phyloP scores from a whole-genome alignment of 2,329 filamentous ascomycete species.

The Epichloe baconii region DNA sequence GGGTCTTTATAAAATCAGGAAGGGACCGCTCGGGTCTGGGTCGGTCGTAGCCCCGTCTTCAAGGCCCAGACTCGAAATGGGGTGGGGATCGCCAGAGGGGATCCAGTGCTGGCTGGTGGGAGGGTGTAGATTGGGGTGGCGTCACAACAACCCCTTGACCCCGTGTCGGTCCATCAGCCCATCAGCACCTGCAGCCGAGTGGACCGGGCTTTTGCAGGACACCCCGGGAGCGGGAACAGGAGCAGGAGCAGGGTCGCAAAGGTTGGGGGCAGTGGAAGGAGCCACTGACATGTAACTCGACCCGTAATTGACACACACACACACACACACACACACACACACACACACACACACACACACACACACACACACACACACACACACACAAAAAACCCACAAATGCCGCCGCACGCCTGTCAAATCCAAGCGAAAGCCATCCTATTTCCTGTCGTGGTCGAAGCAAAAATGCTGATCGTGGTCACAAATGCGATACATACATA shows the following conservation, averaged over 20 bases:
- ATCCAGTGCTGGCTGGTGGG: not conserved
- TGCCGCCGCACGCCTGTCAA: too few species aligned
- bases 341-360: too few species aligned
- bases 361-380: too few species aligned
- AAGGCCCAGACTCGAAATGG: not conserved
- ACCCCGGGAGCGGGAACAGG: not conserved
- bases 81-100: not conserved
- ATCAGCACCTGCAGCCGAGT: not conserved
- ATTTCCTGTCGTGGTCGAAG: too few species aligned
- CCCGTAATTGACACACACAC: too few species aligned
- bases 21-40: not conserved
- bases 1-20: constrained; percentile 12
- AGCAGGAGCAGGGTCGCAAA: not conserved
- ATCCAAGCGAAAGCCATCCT: too few species aligned
- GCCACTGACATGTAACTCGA: not conserved
- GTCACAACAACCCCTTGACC: not conserved
- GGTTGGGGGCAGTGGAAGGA: not conserved
- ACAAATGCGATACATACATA: too few species aligned
- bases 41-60: not conserved
- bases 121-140: not conserved
- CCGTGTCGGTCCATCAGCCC: too few species aligned
- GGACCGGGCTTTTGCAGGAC: too few species aligned
- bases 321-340: too few species aligned
- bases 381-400: too few species aligned
- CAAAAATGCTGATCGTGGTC: too few species aligned